A percentile compares a stretch with the other conserved stretches of the same genome.
Evolutionary conservation across 257 asterid genomes (phyloP).

Genomic region (Plantago elongata): DNA sequence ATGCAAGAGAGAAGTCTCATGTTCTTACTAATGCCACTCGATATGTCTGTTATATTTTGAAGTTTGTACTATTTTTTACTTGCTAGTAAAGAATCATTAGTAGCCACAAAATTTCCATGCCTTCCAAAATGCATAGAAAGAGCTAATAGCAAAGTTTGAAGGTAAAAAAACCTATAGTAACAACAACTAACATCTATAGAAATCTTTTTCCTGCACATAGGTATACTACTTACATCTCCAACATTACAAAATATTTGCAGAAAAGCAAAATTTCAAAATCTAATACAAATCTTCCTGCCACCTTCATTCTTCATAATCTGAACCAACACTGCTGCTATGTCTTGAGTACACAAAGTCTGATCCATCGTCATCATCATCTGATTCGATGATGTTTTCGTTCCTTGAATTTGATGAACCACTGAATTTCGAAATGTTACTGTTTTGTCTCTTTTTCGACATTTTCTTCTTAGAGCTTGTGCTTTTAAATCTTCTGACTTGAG

Average conservation of each 20-base stretch:
- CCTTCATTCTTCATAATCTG: not conserved
- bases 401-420: not conserved
- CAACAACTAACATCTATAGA: not conserved
- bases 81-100: too few relatives aligned
- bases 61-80: too few relatives aligned
- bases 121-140: not conserved
- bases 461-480: conserved; percentile 16
- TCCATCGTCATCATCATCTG: conserved; percentile 12
- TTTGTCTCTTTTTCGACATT: not conserved
- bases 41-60: too few relatives aligned
- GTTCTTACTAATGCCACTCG: too few relatives aligned
- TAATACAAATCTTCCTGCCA: too few relatives aligned
- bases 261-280: too few relatives aligned
- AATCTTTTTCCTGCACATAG: conserved; percentile 17
- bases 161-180: not conserved
- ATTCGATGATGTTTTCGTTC: conserved; percentile 5
- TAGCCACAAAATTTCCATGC: too few relatives aligned
- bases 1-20: too few relatives aligned
- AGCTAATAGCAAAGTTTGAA: not conserved
- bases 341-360: conserved; percentile 4
- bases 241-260: not conserved
- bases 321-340: conserved; percentile 12
- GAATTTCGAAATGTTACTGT: not conserved
- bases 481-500: conserved; percentile 1
- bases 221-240: conserved; percentile 16